phyloP scores from a whole-genome alignment of 768 basidiomycete genomes.

The Pisolithus tinctorius region DNA sequence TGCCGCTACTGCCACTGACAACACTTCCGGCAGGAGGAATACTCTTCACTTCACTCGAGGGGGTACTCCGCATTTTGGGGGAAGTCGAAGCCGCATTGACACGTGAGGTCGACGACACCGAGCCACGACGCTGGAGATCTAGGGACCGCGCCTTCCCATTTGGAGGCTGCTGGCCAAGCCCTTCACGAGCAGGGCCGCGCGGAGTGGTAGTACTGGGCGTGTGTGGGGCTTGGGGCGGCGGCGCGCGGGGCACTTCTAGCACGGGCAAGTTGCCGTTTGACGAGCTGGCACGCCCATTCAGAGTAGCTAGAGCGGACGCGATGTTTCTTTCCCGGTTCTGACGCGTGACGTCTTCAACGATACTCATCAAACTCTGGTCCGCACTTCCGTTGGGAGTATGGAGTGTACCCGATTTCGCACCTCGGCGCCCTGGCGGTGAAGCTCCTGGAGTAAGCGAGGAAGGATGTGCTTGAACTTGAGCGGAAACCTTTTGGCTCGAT shows the following conservation, averaged over 20 bases:
- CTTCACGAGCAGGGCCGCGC: not conserved
- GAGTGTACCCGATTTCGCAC: not conserved
- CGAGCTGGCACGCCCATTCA: not conserved
- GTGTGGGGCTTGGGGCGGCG: constrained; percentile 2
- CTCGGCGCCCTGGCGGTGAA: constrained; percentile 4
- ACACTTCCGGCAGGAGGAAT: not conserved
- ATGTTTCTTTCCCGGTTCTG: constrained; percentile 26
- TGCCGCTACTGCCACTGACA: not conserved
- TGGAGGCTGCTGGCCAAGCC: not conserved
- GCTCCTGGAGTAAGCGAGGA: not conserved
- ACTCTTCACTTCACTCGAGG: not conserved
- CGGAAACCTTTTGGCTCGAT: not conserved
- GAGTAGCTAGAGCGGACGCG: not conserved
- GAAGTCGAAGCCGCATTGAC: not conserved
- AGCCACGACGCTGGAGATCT: constrained; percentile 17
- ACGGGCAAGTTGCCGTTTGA: not conserved
- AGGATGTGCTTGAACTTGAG: not conserved
- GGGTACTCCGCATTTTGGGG: not conserved
- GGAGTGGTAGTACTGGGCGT: not conserved
- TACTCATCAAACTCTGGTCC: constrained; percentile 51
- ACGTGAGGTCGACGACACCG: constrained; percentile 2
- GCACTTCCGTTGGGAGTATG: constrained; percentile 13
- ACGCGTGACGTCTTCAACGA: constrained; percentile 56
- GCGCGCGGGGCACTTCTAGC: not conserved
- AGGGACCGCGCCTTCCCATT: constrained; percentile 8